Percentiles rank a stretch among this genome's conserved stretches.
Evolutionary conservation across 2,329 filamentous ascomycete species (phyloP).

Genomic region (Trichoderma sp.): DNA sequence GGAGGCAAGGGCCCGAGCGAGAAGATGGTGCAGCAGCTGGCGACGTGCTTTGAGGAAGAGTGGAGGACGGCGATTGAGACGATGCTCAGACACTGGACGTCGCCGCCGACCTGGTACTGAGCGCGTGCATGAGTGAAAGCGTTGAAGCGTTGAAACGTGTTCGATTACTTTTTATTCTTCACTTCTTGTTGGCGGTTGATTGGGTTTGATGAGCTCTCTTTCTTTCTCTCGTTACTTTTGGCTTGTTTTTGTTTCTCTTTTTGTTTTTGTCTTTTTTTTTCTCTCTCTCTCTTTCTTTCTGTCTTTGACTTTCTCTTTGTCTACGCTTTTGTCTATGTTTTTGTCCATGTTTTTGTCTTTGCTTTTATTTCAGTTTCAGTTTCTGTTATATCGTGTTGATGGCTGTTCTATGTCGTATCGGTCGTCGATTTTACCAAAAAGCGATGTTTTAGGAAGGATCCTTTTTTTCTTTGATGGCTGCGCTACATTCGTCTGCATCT

Average conservation of each 20-base stretch:
- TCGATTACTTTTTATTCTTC: background rate
- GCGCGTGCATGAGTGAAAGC: background rate
- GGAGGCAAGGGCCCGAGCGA: conserved; percentile 53
- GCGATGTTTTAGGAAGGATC: background rate
- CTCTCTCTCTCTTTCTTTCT: background rate
- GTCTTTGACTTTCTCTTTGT: background rate
- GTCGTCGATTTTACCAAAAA: background rate
- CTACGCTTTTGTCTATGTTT: background rate
- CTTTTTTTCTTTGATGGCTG: background rate
- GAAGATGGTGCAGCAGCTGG: conserved; percentile 56
- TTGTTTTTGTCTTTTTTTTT: background rate
- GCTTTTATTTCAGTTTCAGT: background rate
- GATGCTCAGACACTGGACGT: conserved; percentile 67
- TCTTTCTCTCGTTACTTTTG: background rate
- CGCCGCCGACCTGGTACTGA: conserved; percentile 54
- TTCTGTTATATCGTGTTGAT: too few relatives aligned
- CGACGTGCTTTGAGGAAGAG: conserved; percentile 61
- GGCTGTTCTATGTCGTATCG: too few relatives aligned
- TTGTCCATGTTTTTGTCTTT: background rate
- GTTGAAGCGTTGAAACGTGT: background rate
- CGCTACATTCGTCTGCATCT: background rate
- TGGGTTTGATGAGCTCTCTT: background rate
- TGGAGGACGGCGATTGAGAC: conserved; percentile 63
- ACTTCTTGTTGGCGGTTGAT: background rate
- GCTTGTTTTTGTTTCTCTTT: background rate